Conservation (phyloP, 2,329 filamentous ascomycete species). For the Cordyceps tenuipes region DNA sequence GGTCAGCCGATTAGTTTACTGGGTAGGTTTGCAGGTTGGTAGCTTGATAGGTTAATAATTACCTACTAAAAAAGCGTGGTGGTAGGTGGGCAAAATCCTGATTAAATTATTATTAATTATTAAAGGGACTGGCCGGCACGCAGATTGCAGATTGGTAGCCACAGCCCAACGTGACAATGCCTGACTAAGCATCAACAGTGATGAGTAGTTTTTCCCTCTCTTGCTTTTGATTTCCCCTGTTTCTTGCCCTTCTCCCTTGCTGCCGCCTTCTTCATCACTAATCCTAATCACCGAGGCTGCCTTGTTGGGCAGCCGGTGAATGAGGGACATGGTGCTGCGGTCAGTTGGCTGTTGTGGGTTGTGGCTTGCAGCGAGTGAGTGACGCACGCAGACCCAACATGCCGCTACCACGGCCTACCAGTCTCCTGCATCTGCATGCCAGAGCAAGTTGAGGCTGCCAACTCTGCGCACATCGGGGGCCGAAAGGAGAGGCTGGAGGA, state of each 20-base stretch:
- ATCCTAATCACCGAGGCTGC: neutral
- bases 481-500: neutral
- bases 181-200: too few relatives aligned
- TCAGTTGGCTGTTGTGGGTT: neutral
- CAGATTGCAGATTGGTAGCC: too few relatives aligned
- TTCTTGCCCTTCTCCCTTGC: too few relatives aligned
- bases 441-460: neutral
- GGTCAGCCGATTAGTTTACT: slow-evolving; percentile 7
- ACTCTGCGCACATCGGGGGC: neutral
- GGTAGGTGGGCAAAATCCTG: too few relatives aligned
- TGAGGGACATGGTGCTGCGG: neutral
- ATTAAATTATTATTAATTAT: too few relatives aligned
- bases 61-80: too few relatives aligned
- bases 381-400: neutral
- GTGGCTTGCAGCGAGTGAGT: neutral
- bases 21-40: too few relatives aligned
- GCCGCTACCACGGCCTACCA: neutral
- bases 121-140: too few relatives aligned
- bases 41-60: too few relatives aligned
- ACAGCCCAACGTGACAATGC: too few relatives aligned
- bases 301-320: neutral
- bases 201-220: neutral
- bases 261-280: too few relatives aligned
- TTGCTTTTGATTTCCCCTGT: too few relatives aligned
- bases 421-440: neutral